Evolutionary conservation across 1,284 basidiomycete species (phyloP).

Genomic region (Vanrija pseudolonga): DNA sequence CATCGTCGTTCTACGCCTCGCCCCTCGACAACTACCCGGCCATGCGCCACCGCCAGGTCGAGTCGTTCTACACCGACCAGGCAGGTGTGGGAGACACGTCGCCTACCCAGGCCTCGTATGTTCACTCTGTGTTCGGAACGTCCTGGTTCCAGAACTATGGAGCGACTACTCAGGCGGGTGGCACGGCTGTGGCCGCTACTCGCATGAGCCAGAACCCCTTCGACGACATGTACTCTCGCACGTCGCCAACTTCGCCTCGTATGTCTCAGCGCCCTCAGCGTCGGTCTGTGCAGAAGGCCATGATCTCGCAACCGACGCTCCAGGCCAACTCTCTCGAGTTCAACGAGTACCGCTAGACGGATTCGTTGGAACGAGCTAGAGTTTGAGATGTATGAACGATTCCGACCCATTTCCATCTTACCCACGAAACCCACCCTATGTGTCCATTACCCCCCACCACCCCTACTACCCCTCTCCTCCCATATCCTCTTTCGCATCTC

Average conservation of each 20-base stretch:
- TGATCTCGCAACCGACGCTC: constrained; percentile 47
- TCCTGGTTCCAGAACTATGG: constrained; percentile 17
- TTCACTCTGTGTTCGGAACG: constrained; percentile 29
- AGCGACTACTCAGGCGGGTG: not conserved
- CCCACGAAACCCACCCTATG: not conserved
- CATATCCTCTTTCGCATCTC: not conserved
- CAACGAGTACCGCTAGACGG: constrained; percentile 31
- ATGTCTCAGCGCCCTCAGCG: constrained; percentile 17
- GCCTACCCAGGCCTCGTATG: constrained; percentile 14
- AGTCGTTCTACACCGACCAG: constrained; percentile 16
- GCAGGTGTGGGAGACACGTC: constrained; percentile 14
- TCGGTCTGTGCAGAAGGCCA: constrained; percentile 40
- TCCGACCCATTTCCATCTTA: not conserved
- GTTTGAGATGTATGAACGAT: not conserved
- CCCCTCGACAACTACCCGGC: constrained; percentile 46
- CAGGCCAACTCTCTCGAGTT: constrained; percentile 49
- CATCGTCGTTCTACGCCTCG: constrained; percentile 50
- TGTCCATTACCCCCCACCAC: not conserved
- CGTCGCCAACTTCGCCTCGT: constrained; percentile 11
- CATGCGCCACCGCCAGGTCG: constrained; percentile 28
- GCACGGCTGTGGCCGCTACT: not conserved
- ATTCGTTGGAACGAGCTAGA: not conserved
- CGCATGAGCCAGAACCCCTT: constrained; percentile 41
- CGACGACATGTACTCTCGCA: constrained; percentile 41
- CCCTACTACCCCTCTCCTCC: not conserved